These are phyloP conservation scores for Alternaria conjuncta DNA, from an alignment of 2,329 filamentous ascomycete genomes.

Conservation along the genomic window DNA sequence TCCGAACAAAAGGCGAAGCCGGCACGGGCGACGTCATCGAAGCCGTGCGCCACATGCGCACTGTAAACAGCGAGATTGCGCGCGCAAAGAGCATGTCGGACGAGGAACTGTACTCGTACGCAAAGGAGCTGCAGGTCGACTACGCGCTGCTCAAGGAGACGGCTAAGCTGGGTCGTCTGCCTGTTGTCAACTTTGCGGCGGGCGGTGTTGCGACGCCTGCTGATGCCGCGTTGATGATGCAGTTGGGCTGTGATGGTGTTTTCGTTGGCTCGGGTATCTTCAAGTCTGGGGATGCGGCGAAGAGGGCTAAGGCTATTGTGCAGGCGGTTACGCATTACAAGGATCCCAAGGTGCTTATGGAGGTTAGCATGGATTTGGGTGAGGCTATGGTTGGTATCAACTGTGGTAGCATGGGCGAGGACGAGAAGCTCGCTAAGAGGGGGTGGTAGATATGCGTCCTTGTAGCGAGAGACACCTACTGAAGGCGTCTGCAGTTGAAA, in stretches of 20 bases:
- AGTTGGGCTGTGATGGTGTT: constrained; percentile 95
- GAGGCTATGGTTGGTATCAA: constrained; percentile 99
- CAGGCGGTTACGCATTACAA: constrained; percentile 90
- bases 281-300: constrained; percentile 89
- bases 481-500: not conserved
- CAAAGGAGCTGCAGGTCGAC: constrained; percentile 81
- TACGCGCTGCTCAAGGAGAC: constrained; percentile 83
- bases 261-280: constrained; percentile 98
- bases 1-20: constrained; percentile 97
- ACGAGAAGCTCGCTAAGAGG: constrained; percentile 81
- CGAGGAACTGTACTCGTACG: constrained; percentile 77
- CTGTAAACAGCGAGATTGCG: constrained; percentile 82
- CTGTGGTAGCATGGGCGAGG: constrained; percentile 75
- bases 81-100: constrained; percentile 70
- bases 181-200: constrained; percentile 97
- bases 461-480: not conserved
- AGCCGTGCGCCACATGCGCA: constrained; percentile 94
- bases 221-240: constrained; percentile 98
- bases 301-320: constrained; percentile 93
- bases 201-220: constrained; percentile 99
- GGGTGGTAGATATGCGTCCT: constrained; percentile 68
- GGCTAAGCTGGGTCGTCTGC: constrained; percentile 83
- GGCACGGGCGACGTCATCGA: constrained; percentile 97
- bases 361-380: constrained; percentile 87
- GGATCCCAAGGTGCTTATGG: constrained; percentile 83